Conservation (phyloP, 768 basidiomycete genomes). For the Agaricus subrufescens region DNA sequence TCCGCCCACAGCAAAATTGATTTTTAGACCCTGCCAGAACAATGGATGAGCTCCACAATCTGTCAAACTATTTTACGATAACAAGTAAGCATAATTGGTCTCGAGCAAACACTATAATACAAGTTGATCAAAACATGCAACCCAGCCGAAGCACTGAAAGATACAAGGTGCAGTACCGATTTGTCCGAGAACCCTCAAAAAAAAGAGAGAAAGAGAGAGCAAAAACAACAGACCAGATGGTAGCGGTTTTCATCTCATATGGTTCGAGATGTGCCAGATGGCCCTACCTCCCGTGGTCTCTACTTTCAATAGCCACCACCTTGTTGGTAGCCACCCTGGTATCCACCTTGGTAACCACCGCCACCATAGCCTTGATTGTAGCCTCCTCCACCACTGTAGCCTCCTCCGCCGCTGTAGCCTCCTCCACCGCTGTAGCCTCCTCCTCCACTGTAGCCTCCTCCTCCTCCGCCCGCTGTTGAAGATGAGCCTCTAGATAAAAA, state of each 20-base stretch:
- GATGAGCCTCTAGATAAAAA: conserved; percentile 5
- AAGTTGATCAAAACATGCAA: conserved; percentile 10
- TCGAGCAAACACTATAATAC: conserved; percentile 13
- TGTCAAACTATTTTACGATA: neutral
- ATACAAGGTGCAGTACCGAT: conserved; percentile 8
- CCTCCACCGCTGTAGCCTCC: conserved; percentile 20
- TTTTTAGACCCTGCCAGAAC: conserved; percentile 7
- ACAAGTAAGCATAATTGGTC: conserved; percentile 7
- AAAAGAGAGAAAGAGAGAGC: neutral
- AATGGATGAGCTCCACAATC: conserved; percentile 2
- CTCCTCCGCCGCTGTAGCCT: conserved; percentile 18
- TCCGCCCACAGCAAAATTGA: neutral
- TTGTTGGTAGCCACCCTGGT: conserved; percentile 21
- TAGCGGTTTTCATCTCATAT: neutral
- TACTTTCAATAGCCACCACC: conserved; percentile 15
- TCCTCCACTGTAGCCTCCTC: conserved; percentile 21
- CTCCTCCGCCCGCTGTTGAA: conserved; percentile 17
- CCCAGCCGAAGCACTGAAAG: conserved; percentile 14
- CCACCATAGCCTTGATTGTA: conserved; percentile 11
- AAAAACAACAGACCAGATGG: neutral
- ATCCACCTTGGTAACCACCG: conserved; percentile 13
- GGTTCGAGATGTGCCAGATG: neutral
- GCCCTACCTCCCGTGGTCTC: neutral
- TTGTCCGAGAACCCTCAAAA: conserved; percentile 9
- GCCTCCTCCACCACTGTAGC: conserved; percentile 20